Evolutionary conservation across 2,329 filamentous ascomycete species (phyloP), one percentile per base, ranked within the genome.

Genomic region (Penicillium sp.): DNA sequence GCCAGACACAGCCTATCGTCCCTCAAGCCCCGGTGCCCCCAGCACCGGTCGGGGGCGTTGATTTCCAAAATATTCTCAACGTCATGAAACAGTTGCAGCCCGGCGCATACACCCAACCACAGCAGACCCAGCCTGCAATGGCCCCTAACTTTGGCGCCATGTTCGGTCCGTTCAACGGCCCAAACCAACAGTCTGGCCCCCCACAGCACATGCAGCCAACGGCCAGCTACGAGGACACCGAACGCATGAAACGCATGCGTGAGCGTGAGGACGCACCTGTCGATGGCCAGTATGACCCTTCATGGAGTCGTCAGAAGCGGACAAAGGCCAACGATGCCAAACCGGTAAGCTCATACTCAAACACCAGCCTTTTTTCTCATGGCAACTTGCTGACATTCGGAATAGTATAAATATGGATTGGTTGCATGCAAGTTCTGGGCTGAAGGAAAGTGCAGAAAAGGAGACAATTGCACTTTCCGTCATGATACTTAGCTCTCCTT

Each of bases 361-460:
- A 11, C 14, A 6, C 7, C 33, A 19, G 11, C n/a, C n/a, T 4
- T 11, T 21, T 19, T 11, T 5, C 37, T 8, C 9, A 21, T 21
- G 9, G n/a, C n/a, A 41, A 4, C 2, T 19, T 41, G 37, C 37
- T 41, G 11, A 41, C 37, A 11, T 9, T 5, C n/a, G 10, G 9
- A 55, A 61, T 59, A 78, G 67, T 75, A 75, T 51, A 78, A 79
- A 59, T 74, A 74, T 56, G 77, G 77, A 50, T 69, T 76, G 21
- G 74, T 80, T 35, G 69, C 77, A 10, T 85, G 83, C 69, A 77
- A 77, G 56, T 85, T 80, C 68, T 85, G 78, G 77, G 73, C 78
- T 35, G 77, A 82, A 57, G 82, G 82, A 13, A 80, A 78, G 63
- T 84, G 82, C 66, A 72, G 77, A 55, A 84, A 84, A 63, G 80